Base-by-base conservation (phyloP, 805 yeast species). In the Lachancea waltii region DNA sequence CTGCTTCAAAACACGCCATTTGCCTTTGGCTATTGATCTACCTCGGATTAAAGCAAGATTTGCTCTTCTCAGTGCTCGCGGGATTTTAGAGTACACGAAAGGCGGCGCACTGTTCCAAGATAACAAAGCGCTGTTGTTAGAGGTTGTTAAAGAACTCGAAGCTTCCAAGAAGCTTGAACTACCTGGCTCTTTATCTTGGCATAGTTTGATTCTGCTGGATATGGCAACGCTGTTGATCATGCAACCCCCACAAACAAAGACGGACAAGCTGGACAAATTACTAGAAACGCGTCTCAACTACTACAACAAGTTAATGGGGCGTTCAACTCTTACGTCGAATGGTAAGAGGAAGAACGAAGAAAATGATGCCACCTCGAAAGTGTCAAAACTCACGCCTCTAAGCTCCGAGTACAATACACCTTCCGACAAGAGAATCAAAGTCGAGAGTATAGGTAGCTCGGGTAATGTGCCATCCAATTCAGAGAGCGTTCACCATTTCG, bases 21-120 rank as follows among this genome's bases (percentile, higher is more conserved):
- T 81, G 7, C 82, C 89, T 0, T 56, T 81, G 9, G 89, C 92
- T 0, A 56, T 79, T 32, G 81, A 79, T 46, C 60, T 75, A 7
- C 65, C 82, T 0, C 59, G 86, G 43, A 76, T 79, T 43, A 76
- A 73, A 49, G 77, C 84, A 2, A 64, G 86, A 33, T 70, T 79
- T 45, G 68, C 82, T 0, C 63, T 83, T 21, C 50, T 81, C 33
- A 81, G 80, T 19, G 85, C 87, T 0, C 75, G 76, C 45, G 87
- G 94, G 11, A 75, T 86, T 0, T 64, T 87, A 40, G 95, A 86
- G 45, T 85, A 84, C 54, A 78, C 85, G 2, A 77, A 85, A 54
- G 86, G 87, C 26, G 95, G 95, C 0, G 79, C 90, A 1, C 60
- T 86, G 38, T 78, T 80, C 53, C 83, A 77, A 52, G 86, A 79